Evolutionary conservation across 2,329 filamentous ascomycete species (phyloP).

Genomic region (Verticillium nonalfalfae): DNA sequence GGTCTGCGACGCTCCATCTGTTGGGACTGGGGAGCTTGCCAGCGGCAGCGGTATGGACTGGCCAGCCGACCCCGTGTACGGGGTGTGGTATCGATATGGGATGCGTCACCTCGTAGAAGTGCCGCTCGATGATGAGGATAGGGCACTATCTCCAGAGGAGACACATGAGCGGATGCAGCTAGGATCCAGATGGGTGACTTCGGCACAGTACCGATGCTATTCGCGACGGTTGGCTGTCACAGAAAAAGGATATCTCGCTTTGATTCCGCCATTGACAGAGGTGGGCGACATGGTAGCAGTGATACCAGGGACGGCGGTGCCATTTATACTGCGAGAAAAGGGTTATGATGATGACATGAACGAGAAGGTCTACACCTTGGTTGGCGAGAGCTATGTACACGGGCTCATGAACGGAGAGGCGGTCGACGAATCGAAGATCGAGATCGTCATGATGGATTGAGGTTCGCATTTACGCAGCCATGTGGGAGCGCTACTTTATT

Average conservation of each 20-base stretch:
- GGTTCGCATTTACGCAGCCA: not conserved
- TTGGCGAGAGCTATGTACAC: constrained; percentile 4
- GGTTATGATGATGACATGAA: not conserved
- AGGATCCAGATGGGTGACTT: not conserved
- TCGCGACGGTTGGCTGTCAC: not conserved
- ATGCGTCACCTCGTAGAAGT: not conserved
- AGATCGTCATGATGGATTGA: not conserved
- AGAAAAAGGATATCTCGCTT: not conserved
- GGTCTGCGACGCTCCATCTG: not conserved
- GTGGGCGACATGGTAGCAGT: not conserved
- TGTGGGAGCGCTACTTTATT: not conserved
- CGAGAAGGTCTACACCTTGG: not conserved
- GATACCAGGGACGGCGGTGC: not conserved
- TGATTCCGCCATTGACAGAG: not conserved
- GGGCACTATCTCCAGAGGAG: not conserved
- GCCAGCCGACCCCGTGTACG: not conserved
- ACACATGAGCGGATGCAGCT: not conserved
- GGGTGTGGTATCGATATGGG: not conserved
- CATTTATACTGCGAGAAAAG: not conserved
- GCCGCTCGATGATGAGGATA: not conserved
- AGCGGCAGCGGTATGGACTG: not conserved
- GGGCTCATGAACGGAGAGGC: constrained; percentile 5
- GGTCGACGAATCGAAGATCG: not conserved
- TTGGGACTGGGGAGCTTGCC: not conserved
- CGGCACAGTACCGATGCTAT: not conserved